Conservation (phyloP, 1,284 basidiomycete species). For the Earliella scabrosa region DNA sequence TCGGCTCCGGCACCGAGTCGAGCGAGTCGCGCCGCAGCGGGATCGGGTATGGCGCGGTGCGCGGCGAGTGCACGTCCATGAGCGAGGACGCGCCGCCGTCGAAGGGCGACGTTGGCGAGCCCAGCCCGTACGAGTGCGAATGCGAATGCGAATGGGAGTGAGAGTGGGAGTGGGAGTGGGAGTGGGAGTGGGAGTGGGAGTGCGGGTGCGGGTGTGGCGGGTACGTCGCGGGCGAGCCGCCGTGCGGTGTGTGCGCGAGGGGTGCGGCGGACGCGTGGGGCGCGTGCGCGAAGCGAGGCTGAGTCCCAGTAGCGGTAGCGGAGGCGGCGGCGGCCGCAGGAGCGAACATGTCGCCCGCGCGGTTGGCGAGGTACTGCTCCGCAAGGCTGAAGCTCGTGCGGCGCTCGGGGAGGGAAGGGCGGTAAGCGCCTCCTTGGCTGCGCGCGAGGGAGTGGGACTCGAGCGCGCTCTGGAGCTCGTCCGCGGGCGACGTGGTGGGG, state of each 20-base stretch:
- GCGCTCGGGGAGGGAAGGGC: conserved; percentile 18
- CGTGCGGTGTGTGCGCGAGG: conserved; percentile 10
- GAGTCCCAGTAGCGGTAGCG: no score
- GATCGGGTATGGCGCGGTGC: conserved; percentile 19
- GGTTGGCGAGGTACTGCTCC: conserved; percentile 18
- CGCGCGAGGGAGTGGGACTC: conserved; percentile 20
- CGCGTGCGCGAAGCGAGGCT: not conserved
- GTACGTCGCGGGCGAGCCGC: conserved; percentile 16
- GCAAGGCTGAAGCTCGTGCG: conserved; percentile 15
- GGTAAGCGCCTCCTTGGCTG: conserved; percentile 16
- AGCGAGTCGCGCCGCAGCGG: conserved; percentile 28
- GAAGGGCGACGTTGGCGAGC: conserved; percentile 13
- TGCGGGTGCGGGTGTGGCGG: conserved; percentile 16
- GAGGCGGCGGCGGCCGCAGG: conserved; percentile 9
- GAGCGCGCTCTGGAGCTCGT: conserved; percentile 21
- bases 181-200: conserved; percentile 9
- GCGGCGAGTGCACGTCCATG: conserved; percentile 26
- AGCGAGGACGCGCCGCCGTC: conserved; percentile 17
- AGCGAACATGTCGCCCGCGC: conserved; percentile 10
- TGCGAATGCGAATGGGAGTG: conserved; percentile 9
- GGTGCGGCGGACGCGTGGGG: conserved; percentile 1
- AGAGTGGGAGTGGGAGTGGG: conserved; percentile 7
- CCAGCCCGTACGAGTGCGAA: conserved; percentile 2
- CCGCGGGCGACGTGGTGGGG: conserved; percentile 9
- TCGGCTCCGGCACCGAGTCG: conserved; percentile 32